phyloP scores from a whole-genome alignment of 192 early-diverging fungal species.

The Gaertneriomyces sp. region DNA sequence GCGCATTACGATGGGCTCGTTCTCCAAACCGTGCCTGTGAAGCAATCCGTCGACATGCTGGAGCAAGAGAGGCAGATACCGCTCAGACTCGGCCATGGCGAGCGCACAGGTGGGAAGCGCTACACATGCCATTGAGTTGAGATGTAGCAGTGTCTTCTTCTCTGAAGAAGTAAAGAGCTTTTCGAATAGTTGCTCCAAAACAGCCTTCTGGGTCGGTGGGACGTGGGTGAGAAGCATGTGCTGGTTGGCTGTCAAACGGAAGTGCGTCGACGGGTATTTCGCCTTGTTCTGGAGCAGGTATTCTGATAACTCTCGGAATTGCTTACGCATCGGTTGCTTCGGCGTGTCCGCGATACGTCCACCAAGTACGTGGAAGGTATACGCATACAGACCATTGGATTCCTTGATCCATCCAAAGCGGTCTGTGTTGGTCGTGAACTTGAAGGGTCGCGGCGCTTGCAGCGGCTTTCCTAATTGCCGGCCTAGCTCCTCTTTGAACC shows the following conservation, averaged over 20 bases:
- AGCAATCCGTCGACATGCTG: conserved; percentile 73
- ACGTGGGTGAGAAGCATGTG: conserved; percentile 82
- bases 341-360: conserved; percentile 83
- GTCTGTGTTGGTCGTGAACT: conserved; percentile 86
- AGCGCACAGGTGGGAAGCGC: conserved; percentile 92
- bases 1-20: conserved; percentile 89
- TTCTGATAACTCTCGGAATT: conserved; percentile 48
- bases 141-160: conserved; percentile 77
- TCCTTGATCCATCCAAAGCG: conserved; percentile 89
- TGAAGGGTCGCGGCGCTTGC: conserved; percentile 63
- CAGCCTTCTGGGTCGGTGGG: conserved; percentile 61
- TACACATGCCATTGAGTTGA: conserved; percentile 94
- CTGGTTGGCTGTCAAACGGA: conserved; percentile 90
- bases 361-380: conserved; percentile 89
- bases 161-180: conserved; percentile 46
- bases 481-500: conserved; percentile 86
- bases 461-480: conserved; percentile 71
- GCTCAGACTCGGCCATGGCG: conserved; percentile 97
- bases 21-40: conserved; percentile 73
- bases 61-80: conserved; percentile 86
- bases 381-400: conserved; percentile 66
- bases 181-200: conserved; percentile 54
- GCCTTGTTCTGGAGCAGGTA: conserved; percentile 45
- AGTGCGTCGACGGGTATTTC: conserved; percentile 65
- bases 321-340: conserved; percentile 66